Conservation (phyloP, 805 yeast species). For the Yueomyces sinensis region DNA sequence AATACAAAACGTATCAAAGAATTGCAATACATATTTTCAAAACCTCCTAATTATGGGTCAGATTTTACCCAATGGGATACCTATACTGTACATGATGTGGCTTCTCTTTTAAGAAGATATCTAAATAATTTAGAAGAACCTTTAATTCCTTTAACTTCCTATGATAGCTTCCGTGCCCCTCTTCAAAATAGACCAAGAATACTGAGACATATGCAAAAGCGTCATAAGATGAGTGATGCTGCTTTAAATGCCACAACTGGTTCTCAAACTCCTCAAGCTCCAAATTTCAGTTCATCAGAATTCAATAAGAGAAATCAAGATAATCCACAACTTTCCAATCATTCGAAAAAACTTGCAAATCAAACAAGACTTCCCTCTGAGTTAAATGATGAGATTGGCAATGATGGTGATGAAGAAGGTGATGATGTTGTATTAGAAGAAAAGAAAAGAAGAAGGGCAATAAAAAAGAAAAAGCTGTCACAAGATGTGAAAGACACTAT, state of each 20-base stretch:
- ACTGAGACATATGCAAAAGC: constrained; percentile 44
- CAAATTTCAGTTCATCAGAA: not conserved
- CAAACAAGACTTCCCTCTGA: not conserved
- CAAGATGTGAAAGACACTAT: constrained; percentile 57
- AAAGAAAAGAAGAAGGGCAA: constrained; percentile 28
- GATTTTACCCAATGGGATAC: constrained; percentile 77
- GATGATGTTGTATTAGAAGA: constrained; percentile 17
- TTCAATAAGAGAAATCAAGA: not conserved
- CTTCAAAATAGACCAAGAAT: constrained; percentile 53
- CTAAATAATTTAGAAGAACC: constrained; percentile 88
- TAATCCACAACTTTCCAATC: not conserved
- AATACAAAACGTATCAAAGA: constrained; percentile 79
- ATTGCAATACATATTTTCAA: constrained; percentile 67
- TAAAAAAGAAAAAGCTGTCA: constrained; percentile 43
- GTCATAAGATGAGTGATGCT: not conserved
- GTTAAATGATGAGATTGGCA: not conserved
- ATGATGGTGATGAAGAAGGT: constrained; percentile 6
- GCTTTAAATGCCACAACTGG: not conserved
- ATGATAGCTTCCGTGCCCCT: constrained; percentile 70
- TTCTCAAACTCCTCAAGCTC: not conserved
- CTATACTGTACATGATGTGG: constrained; percentile 93
- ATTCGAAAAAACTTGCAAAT: not conserved
- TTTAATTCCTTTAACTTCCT: constrained; percentile 62
- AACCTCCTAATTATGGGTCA: constrained; percentile 84
- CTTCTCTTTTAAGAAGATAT: constrained; percentile 75